Evolutionary conservation across 768 basidiomycete genomes (phyloP), one percentile per base, ranked within the genome.

Genomic region (Mycena indigotica): DNA sequence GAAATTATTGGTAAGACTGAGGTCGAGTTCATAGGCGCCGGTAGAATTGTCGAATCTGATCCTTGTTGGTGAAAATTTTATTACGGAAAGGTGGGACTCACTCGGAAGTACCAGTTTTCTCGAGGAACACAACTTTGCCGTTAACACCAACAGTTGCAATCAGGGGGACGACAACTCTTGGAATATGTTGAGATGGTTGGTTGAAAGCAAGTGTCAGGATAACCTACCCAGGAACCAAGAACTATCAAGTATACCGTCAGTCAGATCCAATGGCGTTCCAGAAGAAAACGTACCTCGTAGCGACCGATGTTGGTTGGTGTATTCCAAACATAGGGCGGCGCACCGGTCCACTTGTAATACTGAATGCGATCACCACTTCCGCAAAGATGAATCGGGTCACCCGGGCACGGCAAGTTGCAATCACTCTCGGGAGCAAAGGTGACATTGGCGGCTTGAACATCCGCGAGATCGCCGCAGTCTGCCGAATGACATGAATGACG

Each of bases 111-210:
- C 88, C 87, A 3, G 53, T 72, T 68, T 92, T 93, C 70, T 93
- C 90, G 5, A 93, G 74, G 74, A 92, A 89, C 1, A 85, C 81
- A 48, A 92, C 85, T 66, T 92, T 93, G 76, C 88, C 85, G 75
- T 92, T 92, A 70, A 88, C 77, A 1, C 90, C 89, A 28, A 93
- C 74, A 0, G 90, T 91, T 3, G 87, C 84, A 32, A 91, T 82
- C 56, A 91, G 74, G 3, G 89, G 89, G 13, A 90, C 84, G 52
- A 89, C 77, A 28, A 90, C 77, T 8, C 32, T 35, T n/a, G n/a
- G n/a, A n/a, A n/a, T n/a, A n/a, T n/a, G n/a, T n/a, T n/a, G n/a
- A 35, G 32, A 35, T 35, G 32, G 32, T 35, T 17, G 32, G 17
- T 35, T 35, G 17, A 17, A n/a, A n/a, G n/a, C n/a, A n/a, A n/a